Percentiles rank a stretch among this genome's conserved stretches.
phyloP scores from a whole-genome alignment of 352 stramenopile genomes.

The Globisporangium megalacanthum region DNA sequence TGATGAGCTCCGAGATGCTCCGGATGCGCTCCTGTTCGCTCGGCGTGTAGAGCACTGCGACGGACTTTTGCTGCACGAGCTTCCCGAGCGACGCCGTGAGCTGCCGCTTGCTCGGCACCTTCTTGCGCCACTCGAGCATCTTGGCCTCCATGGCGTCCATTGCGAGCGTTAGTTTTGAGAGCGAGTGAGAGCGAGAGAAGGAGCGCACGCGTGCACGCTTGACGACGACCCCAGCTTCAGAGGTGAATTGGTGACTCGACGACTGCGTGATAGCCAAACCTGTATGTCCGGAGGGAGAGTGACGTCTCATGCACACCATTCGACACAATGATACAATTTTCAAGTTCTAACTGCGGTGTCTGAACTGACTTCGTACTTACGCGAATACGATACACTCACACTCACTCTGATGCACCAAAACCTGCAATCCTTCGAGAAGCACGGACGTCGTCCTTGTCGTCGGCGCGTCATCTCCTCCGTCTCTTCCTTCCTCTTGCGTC shows the following conservation, averaged over 20 bases:
- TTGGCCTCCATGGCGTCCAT: slow-evolving; percentile 63
- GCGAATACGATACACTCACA: too few relatives aligned
- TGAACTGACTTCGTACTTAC: too few relatives aligned
- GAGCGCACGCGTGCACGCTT: neutral
- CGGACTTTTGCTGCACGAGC: slow-evolving; percentile 77
- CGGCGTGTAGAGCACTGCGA: slow-evolving; percentile 68
- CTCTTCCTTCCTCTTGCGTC: neutral
- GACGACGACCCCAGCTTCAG: too few relatives aligned
- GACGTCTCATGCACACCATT: too few relatives aligned
- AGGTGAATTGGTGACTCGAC: too few relatives aligned
- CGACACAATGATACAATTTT: too few relatives aligned
- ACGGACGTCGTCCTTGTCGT: too few relatives aligned
- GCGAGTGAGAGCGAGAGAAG: neutral
- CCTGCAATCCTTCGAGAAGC: neutral
- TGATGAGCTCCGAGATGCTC: slow-evolving; percentile 62
- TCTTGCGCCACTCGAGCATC: slow-evolving; percentile 55
- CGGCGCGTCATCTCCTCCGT: neutral
- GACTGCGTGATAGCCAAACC: too few relatives aligned
- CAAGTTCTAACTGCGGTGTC: too few relatives aligned
- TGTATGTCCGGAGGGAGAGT: too few relatives aligned
- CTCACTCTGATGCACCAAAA: neutral
- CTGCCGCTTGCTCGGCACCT: slow-evolving; percentile 71
- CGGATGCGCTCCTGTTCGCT: slow-evolving; percentile 72
- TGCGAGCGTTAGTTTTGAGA: neutral
- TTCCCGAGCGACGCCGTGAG: slow-evolving; percentile 56